Evolutionary conservation across 495 filamentous ascomycete species (phyloP), one percentile per base, ranked within the genome.

Genomic region (Penicillium desertorum): DNA sequence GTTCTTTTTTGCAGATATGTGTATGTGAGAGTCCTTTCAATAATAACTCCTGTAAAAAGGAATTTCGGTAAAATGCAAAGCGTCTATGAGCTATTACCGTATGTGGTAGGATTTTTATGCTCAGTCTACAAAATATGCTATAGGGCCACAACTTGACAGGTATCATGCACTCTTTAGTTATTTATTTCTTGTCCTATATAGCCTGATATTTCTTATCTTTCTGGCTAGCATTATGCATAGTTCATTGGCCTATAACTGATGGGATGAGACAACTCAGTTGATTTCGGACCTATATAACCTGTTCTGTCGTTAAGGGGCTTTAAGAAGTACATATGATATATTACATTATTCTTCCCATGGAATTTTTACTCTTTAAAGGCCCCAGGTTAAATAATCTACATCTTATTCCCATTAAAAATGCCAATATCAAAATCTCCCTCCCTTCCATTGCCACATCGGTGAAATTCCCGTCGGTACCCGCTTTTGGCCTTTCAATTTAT

Each of bases 381-480:
- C n/a, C 9, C 36, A 39, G n/a, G 6, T 39, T 8, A 37, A 37
- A n/a, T n/a, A 37, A 37, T n/a, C 5, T 16, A n/a, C 14, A 17
- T 39, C 16, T 46, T 46, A 9, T 16, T 51, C 49, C 17, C 23
- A 20, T 39, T 6, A 48, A 32, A 16, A 32, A 27, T 17, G n/a
- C 1, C 36, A 39, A 39, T 39, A 39, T 39, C 36, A 39, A 17
- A 39, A 39, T 34, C 11, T 34, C 11, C 4, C 12, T 34, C 6
- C 36, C 5, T 11, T 8, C 36, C 36, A 39, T 55, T 51, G 55
- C 44, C 63, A 60, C 41, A 39, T 55, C 43, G 51, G 57, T 58
- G 60, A 46, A 61, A 53, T 29, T 54, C 66, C 66, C 66, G 66
- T 62, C 36, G 56, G 63, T 66, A 69, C 66, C 66, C 62, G 64